Evolutionary conservation across 768 basidiomycete genomes (phyloP).

Genomic region (Cyathus striatus): DNA sequence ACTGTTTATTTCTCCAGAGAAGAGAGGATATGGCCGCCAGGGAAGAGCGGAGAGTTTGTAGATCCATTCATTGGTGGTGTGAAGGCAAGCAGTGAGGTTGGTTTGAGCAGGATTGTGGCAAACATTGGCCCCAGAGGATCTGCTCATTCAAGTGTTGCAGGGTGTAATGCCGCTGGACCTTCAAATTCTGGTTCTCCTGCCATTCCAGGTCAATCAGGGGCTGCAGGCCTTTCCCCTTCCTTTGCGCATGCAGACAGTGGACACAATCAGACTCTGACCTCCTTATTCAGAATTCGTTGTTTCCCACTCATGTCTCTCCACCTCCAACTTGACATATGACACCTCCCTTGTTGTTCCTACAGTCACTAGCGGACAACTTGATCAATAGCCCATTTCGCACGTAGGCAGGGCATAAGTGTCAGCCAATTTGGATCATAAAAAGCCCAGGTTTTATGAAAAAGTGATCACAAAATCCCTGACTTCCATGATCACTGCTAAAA

Average conservation of each 20-base stretch:
- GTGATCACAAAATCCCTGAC: too few relatives aligned
- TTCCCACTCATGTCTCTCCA: not conserved
- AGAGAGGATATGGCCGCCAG: constrained; percentile 40
- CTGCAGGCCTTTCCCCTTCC: not conserved
- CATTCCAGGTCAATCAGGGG: not conserved
- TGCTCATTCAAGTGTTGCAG: not conserved
- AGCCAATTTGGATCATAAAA: too few relatives aligned
- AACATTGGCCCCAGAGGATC: constrained; percentile 43
- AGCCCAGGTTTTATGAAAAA: too few relatives aligned
- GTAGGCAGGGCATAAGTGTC: too few relatives aligned
- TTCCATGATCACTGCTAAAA: too few relatives aligned
- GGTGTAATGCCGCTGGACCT: not conserved
- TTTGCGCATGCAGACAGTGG: not conserved
- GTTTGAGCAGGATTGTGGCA: constrained; percentile 36
- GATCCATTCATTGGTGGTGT: constrained; percentile 27
- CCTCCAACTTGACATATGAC: not conserved
- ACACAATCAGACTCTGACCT: not conserved
- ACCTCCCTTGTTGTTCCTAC: not conserved
- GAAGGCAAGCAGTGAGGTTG: constrained; percentile 25
- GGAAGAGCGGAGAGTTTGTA: constrained; percentile 21
- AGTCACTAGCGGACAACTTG: not conserved
- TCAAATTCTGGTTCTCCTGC: not conserved
- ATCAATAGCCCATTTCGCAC: not conserved
- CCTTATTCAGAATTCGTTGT: not conserved
- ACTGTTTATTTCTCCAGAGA: too few relatives aligned